Conservation (phyloP, 345 rosid species). For the Euphorbia lathyris region DNA sequence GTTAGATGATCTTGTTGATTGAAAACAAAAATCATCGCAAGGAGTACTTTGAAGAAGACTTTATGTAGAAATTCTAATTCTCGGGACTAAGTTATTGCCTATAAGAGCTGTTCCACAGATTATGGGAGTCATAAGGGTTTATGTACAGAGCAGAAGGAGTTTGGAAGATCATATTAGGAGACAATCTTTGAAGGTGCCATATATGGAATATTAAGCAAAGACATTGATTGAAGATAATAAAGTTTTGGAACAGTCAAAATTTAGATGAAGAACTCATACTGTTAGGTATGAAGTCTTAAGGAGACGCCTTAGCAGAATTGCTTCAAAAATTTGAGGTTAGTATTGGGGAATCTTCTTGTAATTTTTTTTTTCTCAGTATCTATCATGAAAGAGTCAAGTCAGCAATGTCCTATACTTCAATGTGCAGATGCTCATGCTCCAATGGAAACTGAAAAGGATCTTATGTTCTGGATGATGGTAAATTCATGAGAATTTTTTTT, state of each 20-base stretch:
- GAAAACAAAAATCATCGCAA: conserved; percentile 14
- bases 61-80: conserved; percentile 8
- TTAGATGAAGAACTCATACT: conserved; percentile 12
- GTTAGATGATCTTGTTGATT: conserved; percentile 38
- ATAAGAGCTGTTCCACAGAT: conserved; percentile 1
- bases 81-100: conserved; percentile 2
- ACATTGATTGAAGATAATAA: conserved; percentile 6
- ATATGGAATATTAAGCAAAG: background rate
- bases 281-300: conserved; percentile 16
- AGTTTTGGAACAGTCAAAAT: background rate
- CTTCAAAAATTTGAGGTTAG: conserved; percentile 28
- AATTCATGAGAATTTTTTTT: background rate
- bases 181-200: background rate
- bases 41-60: conserved; percentile 6
- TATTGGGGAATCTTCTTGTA: background rate
- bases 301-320: conserved; percentile 19
- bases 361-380: background rate
- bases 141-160: conserved; percentile 2
- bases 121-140: background rate
- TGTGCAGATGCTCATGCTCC: conserved; percentile 31
- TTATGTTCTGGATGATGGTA: conserved; percentile 13
- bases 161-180: background rate
- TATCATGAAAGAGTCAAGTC: conserved; percentile 1
- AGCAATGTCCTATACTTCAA: conserved; percentile 7
- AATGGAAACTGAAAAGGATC: conserved; percentile 16